Evolutionary conservation across 2,329 filamentous ascomycete species (phyloP).

Genomic region (Diplodia intermedia): DNA sequence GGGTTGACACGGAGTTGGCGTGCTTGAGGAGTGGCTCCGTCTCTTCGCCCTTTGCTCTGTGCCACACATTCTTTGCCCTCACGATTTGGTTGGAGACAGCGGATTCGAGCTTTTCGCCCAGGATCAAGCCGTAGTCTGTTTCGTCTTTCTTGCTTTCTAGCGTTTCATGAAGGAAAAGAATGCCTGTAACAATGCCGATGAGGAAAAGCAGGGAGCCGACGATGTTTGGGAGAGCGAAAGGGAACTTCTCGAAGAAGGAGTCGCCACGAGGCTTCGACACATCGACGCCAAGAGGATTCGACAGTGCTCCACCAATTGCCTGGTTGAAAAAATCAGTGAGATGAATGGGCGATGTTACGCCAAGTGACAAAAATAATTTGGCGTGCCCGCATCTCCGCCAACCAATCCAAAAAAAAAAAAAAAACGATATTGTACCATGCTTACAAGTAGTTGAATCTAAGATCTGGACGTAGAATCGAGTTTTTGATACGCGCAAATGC

Average conservation of each 20-base stretch:
- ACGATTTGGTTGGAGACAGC: conserved; percentile 24
- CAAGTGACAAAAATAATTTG: neutral
- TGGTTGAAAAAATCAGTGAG: neutral
- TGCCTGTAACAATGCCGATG: conserved; percentile 74
- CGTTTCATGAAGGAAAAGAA: conserved; percentile 85
- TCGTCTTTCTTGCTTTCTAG: conserved; percentile 72
- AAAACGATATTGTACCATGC: too few relatives aligned
- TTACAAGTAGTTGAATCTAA: too few relatives aligned
- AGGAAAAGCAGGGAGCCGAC: conserved; percentile 78
- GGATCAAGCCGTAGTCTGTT: conserved; percentile 75
- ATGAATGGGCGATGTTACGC: neutral
- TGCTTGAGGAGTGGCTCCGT: conserved; percentile 33
- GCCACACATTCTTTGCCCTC: conserved; percentile 34
- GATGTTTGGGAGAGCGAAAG: conserved; percentile 85
- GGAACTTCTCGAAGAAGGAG: conserved; percentile 75
- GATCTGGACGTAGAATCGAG: too few relatives aligned
- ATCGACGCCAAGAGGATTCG: conserved; percentile 77
- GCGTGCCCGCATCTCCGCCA: too few relatives aligned
- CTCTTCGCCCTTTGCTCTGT: conserved; percentile 31
- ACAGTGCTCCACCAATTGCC: conserved; percentile 82
- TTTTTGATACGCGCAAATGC: too few relatives aligned
- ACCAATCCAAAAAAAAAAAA: too few relatives aligned
- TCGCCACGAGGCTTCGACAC: conserved; percentile 70
- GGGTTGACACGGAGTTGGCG: conserved; percentile 35
- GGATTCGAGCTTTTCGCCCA: conserved; percentile 70